phyloP scores from a whole-genome alignment of 768 basidiomycete species.

The Porphyrellus cyaneotinctus region DNA sequence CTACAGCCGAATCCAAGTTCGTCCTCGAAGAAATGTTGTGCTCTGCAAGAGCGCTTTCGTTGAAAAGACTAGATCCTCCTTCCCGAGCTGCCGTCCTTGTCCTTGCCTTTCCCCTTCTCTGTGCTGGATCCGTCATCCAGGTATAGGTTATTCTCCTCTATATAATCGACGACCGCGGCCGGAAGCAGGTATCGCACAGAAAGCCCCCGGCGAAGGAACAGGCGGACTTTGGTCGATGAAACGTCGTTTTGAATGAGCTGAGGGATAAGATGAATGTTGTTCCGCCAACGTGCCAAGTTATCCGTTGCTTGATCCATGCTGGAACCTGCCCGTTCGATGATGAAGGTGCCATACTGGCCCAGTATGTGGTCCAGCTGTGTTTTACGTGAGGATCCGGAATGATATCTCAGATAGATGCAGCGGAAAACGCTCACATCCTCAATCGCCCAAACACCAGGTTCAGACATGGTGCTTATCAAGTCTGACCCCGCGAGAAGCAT shows the following conservation, averaged over 20 bases:
- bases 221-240: slow-evolving; percentile 87
- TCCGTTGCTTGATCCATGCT: slow-evolving; percentile 84
- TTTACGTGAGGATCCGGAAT: slow-evolving; percentile 13
- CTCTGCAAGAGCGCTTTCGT: slow-evolving; percentile 8
- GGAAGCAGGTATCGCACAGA: slow-evolving; percentile 90
- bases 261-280: slow-evolving; percentile 87
- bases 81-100: slow-evolving; percentile 27
- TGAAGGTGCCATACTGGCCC: slow-evolving; percentile 90
- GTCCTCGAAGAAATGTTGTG: background rate
- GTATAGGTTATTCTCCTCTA: slow-evolving; percentile 78
- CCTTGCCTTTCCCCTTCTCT: slow-evolving; percentile 39
- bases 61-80: slow-evolving; percentile 23
- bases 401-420: slow-evolving; percentile 1
- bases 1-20: background rate
- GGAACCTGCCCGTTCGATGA: slow-evolving; percentile 92
- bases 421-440: slow-evolving; percentile 66
- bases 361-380: slow-evolving; percentile 92
- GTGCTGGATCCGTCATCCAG: slow-evolving; percentile 49
- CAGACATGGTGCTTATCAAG: slow-evolving; percentile 95
- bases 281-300: slow-evolving; percentile 67
- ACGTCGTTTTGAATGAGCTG: slow-evolving; percentile 98
- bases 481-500: slow-evolving; percentile 98
- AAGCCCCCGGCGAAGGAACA: slow-evolving; percentile 75
- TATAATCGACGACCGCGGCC: slow-evolving; percentile 88
- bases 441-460: slow-evolving; percentile 97